A percentile compares a stretch with the other conserved stretches of the same genome.
Evolutionary conservation across 768 basidiomycete genomes (phyloP).

Genomic region (Leucosporidium scottii): DNA sequence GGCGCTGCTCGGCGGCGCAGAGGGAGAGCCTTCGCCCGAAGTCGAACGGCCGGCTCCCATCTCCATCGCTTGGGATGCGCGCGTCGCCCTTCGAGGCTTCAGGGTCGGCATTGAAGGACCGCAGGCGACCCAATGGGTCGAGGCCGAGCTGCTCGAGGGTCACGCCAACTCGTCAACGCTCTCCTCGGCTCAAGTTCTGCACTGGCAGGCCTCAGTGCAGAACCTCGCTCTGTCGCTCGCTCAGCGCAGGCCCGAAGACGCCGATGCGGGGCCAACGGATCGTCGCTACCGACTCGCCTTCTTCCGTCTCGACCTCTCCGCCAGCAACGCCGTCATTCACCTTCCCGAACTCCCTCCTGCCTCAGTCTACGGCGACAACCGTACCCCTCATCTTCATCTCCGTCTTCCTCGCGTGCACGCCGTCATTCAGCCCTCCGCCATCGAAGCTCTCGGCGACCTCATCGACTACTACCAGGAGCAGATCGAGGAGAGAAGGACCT

Average conservation of each 20-base stretch:
- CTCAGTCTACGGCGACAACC: conserved; percentile 4
- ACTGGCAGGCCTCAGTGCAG: conserved; percentile 64
- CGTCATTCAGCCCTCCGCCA: conserved; percentile 87
- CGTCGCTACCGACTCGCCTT: conserved; percentile 69
- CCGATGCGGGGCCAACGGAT: background rate
- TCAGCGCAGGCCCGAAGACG: conserved; percentile 40
- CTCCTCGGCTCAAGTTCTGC: conserved; percentile 41
- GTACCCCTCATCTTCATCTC: conserved; percentile 45
- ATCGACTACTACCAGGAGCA: conserved; percentile 66
- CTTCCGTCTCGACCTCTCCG: conserved; percentile 67
- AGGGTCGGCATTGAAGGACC: conserved; percentile 68
- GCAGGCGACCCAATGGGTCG: conserved; percentile 64
- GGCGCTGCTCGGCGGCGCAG: background rate
- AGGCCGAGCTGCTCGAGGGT: conserved; percentile 67
- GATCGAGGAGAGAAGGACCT: conserved; percentile 62
- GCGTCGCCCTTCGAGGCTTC: conserved; percentile 60
- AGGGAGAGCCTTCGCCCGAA: background rate
- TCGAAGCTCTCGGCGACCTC: conserved; percentile 83
- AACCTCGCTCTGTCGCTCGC: conserved; percentile 79
- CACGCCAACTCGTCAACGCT: conserved; percentile 46
- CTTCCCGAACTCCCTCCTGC: conserved; percentile 14
- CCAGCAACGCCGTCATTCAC: conserved; percentile 29
- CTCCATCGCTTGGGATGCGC: conserved; percentile 14
- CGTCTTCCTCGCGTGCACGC: conserved; percentile 73
- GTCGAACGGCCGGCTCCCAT: background rate